Conservation (phyloP, 192 early-diverging fungal species). For the Gigaspora rosea region DNA sequence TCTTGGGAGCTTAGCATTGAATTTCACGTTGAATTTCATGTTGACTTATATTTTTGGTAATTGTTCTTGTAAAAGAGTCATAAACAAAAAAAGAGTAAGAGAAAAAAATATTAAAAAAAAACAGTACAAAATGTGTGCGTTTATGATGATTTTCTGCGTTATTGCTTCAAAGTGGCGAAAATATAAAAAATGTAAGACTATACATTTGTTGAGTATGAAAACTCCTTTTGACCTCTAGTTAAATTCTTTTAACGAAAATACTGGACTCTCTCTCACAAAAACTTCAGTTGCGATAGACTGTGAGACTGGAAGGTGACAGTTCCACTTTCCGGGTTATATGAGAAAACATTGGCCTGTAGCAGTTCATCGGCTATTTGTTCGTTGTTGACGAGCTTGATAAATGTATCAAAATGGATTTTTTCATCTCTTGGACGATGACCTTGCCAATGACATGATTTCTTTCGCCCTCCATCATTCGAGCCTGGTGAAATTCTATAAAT, state of each 20-base stretch:
- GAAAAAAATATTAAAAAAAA: too few species aligned
- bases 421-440: slow-evolving; percentile 17
- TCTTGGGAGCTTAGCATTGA: too few species aligned
- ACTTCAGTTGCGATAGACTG: not conserved
- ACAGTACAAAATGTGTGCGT: too few species aligned
- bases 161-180: too few species aligned
- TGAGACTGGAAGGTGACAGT: slow-evolving; percentile 30
- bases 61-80: too few species aligned
- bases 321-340: slow-evolving; percentile 11
- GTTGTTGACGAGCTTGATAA: slow-evolving; percentile 7
- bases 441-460: slow-evolving; percentile 27
- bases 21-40: too few species aligned
- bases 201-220: too few species aligned
- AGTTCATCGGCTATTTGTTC: slow-evolving; percentile 27
- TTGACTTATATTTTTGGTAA: too few species aligned
- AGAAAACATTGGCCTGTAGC: slow-evolving; percentile 30
- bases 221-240: too few species aligned
- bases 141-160: too few species aligned
- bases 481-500: slow-evolving; percentile 1
- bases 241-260: not conserved
- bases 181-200: too few species aligned
- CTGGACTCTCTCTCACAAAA: slow-evolving; percentile 20
- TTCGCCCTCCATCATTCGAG: slow-evolving; percentile 1
- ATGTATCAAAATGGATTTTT: slow-evolving; percentile 3
- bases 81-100: too few species aligned